Evolutionary conservation across 495 filamentous ascomycete species (phyloP).

Genomic region (Neurospora sp.): DNA sequence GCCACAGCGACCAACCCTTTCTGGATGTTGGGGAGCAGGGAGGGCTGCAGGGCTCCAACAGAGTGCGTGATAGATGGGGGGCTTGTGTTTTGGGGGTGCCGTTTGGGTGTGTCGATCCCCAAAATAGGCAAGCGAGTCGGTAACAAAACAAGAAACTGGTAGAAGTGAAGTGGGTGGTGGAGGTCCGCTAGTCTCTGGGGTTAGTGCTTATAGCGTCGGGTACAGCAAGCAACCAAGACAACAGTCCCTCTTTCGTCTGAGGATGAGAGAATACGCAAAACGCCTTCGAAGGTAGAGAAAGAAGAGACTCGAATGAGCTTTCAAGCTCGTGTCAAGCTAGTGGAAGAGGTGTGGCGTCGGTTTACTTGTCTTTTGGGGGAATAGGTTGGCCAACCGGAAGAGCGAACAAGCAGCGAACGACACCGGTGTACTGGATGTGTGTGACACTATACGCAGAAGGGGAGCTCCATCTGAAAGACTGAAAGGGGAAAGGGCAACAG

Average conservation of each 20-base stretch:
- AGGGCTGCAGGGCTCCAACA: not conserved
- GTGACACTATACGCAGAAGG: not conserved
- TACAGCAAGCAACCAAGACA: not conserved
- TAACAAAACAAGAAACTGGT: not conserved
- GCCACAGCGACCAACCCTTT: not conserved
- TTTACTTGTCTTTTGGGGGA: not conserved
- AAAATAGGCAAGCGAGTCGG: not conserved
- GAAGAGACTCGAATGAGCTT: not conserved
- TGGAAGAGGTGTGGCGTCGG: not conserved
- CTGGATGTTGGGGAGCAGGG: not conserved
- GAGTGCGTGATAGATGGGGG: not conserved
- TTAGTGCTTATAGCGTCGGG: not conserved
- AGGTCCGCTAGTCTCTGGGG: not conserved
- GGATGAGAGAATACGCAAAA: not conserved
- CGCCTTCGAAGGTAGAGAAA: not conserved
- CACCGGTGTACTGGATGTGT: not conserved
- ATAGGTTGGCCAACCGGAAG: not conserved
- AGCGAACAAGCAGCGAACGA: not conserved
- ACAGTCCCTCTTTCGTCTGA: not conserved
- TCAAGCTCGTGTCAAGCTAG: not conserved
- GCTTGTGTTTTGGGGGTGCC: not conserved
- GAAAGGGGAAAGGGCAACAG: not conserved
- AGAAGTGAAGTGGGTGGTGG: not conserved
- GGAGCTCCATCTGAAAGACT: not conserved
- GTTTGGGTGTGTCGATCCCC: not conserved